Percentiles rank a stretch among this genome's conserved stretches.
Evolutionary conservation across 495 filamentous ascomycete species (phyloP).

Genomic region (Podospora fimiseda): DNA sequence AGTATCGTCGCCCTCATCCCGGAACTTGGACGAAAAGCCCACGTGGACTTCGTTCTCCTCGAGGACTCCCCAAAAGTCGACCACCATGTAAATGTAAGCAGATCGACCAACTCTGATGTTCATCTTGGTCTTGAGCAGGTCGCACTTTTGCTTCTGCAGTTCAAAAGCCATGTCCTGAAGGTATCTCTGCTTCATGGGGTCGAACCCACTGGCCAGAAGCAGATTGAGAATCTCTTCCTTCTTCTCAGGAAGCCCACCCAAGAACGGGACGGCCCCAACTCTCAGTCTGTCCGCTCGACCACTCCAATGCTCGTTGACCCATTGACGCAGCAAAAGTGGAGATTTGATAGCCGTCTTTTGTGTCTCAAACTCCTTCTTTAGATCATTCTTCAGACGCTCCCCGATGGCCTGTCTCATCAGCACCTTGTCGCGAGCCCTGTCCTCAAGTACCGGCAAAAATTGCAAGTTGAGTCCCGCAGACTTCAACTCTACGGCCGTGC

Average conservation of each 20-base stretch:
- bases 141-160: slow-evolving; percentile 50
- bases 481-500: slow-evolving; percentile 53
- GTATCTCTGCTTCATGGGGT: slow-evolving; percentile 50
- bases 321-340: slow-evolving; percentile 46
- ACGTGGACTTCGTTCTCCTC: slow-evolving; percentile 73
- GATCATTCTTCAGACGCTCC: slow-evolving; percentile 50
- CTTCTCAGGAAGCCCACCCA: slow-evolving; percentile 48
- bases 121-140: slow-evolving; percentile 51
- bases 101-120: slow-evolving; percentile 70
- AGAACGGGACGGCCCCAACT: slow-evolving; percentile 33
- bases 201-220: slow-evolving; percentile 61
- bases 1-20: slow-evolving; percentile 43
- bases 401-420: slow-evolving; percentile 51
- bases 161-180: slow-evolving; percentile 52
- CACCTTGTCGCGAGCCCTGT: slow-evolving; percentile 48
- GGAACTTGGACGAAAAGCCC: slow-evolving; percentile 64
- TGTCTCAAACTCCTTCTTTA: slow-evolving; percentile 53
- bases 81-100: slow-evolving; percentile 71
- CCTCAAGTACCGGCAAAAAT: slow-evolving; percentile 68
- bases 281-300: slow-evolving; percentile 30
- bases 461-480: slow-evolving; percentile 68
- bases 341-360: slow-evolving; percentile 52
- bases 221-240: slow-evolving; percentile 46
- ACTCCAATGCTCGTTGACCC: slow-evolving; percentile 44
- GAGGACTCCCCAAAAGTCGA: slow-evolving; percentile 68